A percentile compares a stretch with the other conserved stretches of the same genome.
These are phyloP conservation scores for Dalbergia cultrata DNA, from an alignment of 306 rosid genomes.

Conservation along the genomic window DNA sequence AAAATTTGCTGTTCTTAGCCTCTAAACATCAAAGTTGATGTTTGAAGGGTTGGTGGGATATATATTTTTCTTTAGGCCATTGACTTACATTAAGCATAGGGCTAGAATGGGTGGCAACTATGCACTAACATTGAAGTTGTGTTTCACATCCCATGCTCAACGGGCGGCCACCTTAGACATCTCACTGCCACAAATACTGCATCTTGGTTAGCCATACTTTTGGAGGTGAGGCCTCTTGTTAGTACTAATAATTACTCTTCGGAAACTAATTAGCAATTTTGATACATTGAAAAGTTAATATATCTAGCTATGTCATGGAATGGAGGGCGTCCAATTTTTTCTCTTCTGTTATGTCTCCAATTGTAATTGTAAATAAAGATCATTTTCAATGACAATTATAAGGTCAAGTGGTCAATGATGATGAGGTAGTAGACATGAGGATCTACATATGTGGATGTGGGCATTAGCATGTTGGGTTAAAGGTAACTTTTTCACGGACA, in stretches of 20 bases:
- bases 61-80: not conserved
- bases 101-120: constrained; percentile 26
- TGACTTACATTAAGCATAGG: constrained; percentile 4
- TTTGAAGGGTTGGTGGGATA: constrained; percentile 31
- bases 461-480: not conserved
- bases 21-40: not conserved
- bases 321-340: not conserved
- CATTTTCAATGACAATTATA: not conserved
- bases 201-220: constrained; percentile 40
- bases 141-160: constrained; percentile 3
- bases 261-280: too few relatives aligned
- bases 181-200: constrained; percentile 39
- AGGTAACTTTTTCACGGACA: not conserved
- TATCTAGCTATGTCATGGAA: too few relatives aligned
- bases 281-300: too few relatives aligned
- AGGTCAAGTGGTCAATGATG: not conserved
- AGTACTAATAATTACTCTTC: not conserved
- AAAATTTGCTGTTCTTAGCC: not conserved
- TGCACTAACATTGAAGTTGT: constrained; percentile 18
- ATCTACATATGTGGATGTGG: not conserved
- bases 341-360: not conserved
- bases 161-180: constrained; percentile 39
- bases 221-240: not conserved
- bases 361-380: not conserved
- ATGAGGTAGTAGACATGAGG: not conserved